Conservation (phyloP, 2,329 filamentous ascomycete species). For the Akanthomyces uredinophilus region DNA sequence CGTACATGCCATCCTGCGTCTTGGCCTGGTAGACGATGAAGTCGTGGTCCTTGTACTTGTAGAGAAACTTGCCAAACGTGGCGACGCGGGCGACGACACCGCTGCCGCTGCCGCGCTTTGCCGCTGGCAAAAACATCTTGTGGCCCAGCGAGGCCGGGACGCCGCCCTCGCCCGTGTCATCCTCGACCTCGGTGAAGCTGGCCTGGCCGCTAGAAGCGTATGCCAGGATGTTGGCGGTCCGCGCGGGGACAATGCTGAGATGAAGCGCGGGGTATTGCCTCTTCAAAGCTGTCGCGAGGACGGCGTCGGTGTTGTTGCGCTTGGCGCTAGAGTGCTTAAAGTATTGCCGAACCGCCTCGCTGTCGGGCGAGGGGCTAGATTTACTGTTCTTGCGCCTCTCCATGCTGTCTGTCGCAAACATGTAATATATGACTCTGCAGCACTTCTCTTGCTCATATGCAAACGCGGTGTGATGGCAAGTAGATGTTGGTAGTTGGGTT, state of each 20-base stretch:
- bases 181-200: slow-evolving; percentile 26
- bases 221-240: slow-evolving; percentile 33
- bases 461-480: background rate
- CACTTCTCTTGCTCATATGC: background rate
- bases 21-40: slow-evolving; percentile 41
- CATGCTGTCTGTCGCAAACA: background rate
- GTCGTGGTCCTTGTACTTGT: slow-evolving; percentile 36
- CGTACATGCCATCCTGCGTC: slow-evolving; percentile 33
- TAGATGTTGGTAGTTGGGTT: background rate
- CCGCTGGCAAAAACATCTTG: slow-evolving; percentile 36
- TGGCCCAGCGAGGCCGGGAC: slow-evolving; percentile 33
- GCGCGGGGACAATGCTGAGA: slow-evolving; percentile 13
- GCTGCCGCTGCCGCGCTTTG: slow-evolving; percentile 35
- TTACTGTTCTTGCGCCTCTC: background rate
- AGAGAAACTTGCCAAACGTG: slow-evolving; percentile 38
- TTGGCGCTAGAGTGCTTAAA: slow-evolving; percentile 37
- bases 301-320: slow-evolving; percentile 38
- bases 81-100: slow-evolving; percentile 30
- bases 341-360: slow-evolving; percentile 9
- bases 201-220: slow-evolving; percentile 39
- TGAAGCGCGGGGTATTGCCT: slow-evolving; percentile 22
- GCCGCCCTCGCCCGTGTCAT: slow-evolving; percentile 17
- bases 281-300: slow-evolving; percentile 36
- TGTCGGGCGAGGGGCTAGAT: background rate
- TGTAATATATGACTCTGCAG: background rate